These are phyloP conservation scores for Wickerhamomyces tratensis DNA, from an alignment of 805 yeast genomes.

Conservation along the genomic window DNA sequence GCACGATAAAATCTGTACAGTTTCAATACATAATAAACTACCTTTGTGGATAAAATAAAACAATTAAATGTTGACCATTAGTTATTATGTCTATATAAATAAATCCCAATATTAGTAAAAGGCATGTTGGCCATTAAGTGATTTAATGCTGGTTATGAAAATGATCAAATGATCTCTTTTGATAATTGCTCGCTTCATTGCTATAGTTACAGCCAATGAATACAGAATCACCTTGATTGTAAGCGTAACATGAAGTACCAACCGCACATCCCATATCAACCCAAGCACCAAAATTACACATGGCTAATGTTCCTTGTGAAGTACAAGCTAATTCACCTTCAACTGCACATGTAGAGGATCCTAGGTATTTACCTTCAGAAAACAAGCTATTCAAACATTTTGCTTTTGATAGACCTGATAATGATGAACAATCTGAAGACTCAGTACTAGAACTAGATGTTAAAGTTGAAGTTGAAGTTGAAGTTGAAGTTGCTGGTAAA, in stretches of 20 bases:
- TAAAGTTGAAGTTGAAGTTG: constrained; percentile 3
- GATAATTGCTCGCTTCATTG: constrained; percentile 19
- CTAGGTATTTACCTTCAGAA: constrained; percentile 30
- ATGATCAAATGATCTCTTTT: constrained; percentile 17
- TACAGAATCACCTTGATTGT: constrained; percentile 30
- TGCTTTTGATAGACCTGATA: constrained; percentile 31
- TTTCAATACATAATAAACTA: too few species aligned
- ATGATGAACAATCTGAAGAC: constrained; percentile 22
- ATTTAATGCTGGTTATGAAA: constrained; percentile 2
- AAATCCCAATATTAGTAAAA: too few species aligned
- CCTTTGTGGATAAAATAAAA: too few species aligned
- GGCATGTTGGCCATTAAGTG: too few species aligned
- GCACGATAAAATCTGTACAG: too few species aligned
- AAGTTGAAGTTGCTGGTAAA: constrained; percentile 1
- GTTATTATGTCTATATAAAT: too few species aligned
- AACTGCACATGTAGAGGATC: constrained; percentile 27
- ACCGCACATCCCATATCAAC: constrained; percentile 46
- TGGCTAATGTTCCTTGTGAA: constrained; percentile 38
- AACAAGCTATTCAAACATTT: constrained; percentile 35
- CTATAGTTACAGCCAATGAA: constrained; percentile 39
- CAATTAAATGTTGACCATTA: too few species aligned
- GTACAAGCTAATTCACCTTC: constrained; percentile 46
- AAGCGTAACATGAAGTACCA: constrained; percentile 56
- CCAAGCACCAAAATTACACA: constrained; percentile 53
- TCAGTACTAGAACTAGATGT: constrained; percentile 2